Evolutionary conservation across 306 rosid species (phyloP).

Genomic region (Benincasa hispida): DNA sequence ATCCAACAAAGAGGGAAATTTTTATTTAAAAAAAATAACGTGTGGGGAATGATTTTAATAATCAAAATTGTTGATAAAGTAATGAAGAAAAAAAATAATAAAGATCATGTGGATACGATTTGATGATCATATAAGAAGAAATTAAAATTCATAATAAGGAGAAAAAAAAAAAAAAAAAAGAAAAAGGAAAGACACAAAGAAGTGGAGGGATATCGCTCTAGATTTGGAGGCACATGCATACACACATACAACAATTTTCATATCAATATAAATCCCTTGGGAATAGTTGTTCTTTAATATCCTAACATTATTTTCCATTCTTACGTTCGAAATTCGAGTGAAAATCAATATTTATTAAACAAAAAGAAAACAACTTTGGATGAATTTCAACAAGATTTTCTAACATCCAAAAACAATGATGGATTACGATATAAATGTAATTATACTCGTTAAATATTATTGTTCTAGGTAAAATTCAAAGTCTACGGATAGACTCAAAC

Average conservation of each 20-base stretch:
- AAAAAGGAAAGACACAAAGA: background rate
- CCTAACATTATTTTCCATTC: too few species aligned
- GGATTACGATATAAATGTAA: too few species aligned
- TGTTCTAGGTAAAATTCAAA: too few species aligned
- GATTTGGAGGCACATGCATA: constrained; percentile 4
- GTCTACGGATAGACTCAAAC: too few species aligned
- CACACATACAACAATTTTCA: background rate
- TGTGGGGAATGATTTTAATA: background rate
- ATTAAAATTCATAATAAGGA: background rate
- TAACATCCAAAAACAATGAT: too few species aligned
- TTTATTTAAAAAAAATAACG: background rate
- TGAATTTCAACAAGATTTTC: too few species aligned
- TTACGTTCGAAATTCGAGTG: too few species aligned
- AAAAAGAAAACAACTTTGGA: too few species aligned
- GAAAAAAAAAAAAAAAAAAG: background rate
- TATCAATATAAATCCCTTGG: background rate
- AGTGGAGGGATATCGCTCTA: constrained; percentile 6
- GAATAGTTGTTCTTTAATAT: background rate
- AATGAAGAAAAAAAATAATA: background rate
- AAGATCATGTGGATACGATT: constrained; percentile 8
- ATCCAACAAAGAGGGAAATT: background rate
- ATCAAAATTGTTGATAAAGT: background rate
- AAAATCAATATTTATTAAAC: too few species aligned
- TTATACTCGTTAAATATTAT: too few species aligned
- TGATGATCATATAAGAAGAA: background rate